Evolutionary conservation across 169 alveolate species (phyloP).

Genomic region (Theileria luwenshuni): DNA sequence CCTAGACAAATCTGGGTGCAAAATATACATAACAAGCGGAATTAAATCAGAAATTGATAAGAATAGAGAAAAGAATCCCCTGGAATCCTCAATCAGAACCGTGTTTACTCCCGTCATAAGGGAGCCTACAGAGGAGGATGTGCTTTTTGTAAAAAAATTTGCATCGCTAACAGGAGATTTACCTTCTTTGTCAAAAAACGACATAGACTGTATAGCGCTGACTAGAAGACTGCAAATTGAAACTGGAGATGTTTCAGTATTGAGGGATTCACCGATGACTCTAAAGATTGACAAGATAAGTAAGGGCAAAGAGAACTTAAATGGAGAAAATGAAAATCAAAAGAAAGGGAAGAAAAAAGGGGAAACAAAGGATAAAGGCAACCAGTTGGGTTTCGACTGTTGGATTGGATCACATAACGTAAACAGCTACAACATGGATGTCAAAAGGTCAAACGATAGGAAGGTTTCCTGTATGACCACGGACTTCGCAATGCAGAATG

Average conservation of each 20-base stretch:
- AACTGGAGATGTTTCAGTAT: slow-evolving; percentile 76
- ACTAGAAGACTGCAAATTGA: slow-evolving; percentile 77
- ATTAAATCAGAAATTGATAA: slow-evolving; percentile 55
- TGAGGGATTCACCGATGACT: slow-evolving; percentile 64
- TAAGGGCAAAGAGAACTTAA: neutral
- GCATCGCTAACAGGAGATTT: slow-evolving; percentile 87
- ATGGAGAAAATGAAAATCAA: slow-evolving; percentile 14
- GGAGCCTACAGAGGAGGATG: slow-evolving; percentile 75
- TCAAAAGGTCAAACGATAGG: slow-evolving; percentile 12
- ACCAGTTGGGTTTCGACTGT: slow-evolving; percentile 65
- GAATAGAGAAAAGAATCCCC: slow-evolving; percentile 51
- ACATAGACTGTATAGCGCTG: slow-evolving; percentile 85
- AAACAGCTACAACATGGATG: slow-evolving; percentile 66
- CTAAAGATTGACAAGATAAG: slow-evolving; percentile 31
- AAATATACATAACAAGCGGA: slow-evolving; percentile 52
- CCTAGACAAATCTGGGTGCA: slow-evolving; percentile 56
- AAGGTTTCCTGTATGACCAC: slow-evolving; percentile 86
- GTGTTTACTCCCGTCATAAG: slow-evolving; percentile 60
- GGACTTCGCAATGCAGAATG: slow-evolving; percentile 91
- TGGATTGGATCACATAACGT: slow-evolving; percentile 77
- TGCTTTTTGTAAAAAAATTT: slow-evolving; percentile 79
- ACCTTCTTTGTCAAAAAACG: slow-evolving; percentile 81
- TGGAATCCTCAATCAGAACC: slow-evolving; percentile 42
- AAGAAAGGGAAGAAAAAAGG: slow-evolving; percentile 27
- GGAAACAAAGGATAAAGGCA: slow-evolving; percentile 37